A percentile compares a stretch with the other conserved stretches of the same genome.
phyloP scores from a whole-genome alignment of 2,329 filamentous ascomycete species.

The Colletotrichum costaricense region DNA sequence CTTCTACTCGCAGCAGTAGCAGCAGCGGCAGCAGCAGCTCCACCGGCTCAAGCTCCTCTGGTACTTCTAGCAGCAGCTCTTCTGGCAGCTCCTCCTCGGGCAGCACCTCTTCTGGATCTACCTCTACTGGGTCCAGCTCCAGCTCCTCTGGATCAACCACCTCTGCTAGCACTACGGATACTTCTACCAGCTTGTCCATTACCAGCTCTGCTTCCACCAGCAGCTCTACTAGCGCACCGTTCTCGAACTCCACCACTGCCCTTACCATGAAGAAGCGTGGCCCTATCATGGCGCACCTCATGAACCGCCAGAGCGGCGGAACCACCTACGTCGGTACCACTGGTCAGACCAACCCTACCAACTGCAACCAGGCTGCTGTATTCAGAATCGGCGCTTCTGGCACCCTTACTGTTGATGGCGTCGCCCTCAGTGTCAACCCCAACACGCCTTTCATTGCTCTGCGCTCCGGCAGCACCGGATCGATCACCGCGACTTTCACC shows the following conservation, averaged over 20 bases:
- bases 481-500: slow-evolving; percentile 17
- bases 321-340: slow-evolving; percentile 15
- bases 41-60: background rate
- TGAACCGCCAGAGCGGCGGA: slow-evolving; percentile 1
- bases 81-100: background rate
- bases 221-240: background rate
- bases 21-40: background rate
- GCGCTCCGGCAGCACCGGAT: slow-evolving; percentile 1
- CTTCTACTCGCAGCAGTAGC: background rate
- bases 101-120: background rate
- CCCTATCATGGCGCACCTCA: background rate
- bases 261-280: background rate
- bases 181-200: background rate
- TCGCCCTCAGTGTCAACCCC: background rate
- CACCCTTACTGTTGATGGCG: slow-evolving; percentile 5
- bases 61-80: background rate
- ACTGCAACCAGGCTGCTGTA: slow-evolving; percentile 17
- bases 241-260: background rate
- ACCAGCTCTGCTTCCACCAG: background rate
- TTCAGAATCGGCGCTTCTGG: slow-evolving; percentile 15
- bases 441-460: background rate
- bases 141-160: background rate
- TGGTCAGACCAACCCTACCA: slow-evolving; percentile 3
- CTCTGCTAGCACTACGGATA: no score
- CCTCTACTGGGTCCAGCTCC: background rate